Percentiles rank a stretch among this genome's conserved stretches.
Evolutionary conservation across 352 stramenopile species (phyloP).

Genomic region (Plasmopara viticola): DNA sequence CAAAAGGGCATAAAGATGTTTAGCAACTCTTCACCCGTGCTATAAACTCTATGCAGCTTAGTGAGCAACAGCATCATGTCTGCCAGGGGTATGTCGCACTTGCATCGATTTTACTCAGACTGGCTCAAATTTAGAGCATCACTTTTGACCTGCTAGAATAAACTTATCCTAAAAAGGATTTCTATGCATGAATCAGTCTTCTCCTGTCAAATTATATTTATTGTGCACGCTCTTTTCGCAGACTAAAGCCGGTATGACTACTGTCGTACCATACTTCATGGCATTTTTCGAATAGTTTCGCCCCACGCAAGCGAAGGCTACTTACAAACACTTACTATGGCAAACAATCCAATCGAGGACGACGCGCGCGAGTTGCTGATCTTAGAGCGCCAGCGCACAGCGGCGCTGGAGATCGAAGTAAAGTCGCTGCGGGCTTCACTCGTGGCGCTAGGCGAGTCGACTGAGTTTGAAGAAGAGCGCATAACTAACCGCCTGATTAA

Average conservation of each 20-base stretch:
- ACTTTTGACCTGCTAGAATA: neutral
- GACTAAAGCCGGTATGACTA: constrained; percentile 3
- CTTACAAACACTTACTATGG: neutral
- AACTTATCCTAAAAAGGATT: neutral
- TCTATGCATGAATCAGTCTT: neutral
- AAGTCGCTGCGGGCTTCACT: constrained; percentile 61
- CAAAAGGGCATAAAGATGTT: too few species aligned
- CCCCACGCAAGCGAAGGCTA: constrained; percentile 4
- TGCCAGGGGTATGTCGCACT: too few species aligned
- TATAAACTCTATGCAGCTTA: too few species aligned
- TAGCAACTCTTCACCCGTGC: too few species aligned
- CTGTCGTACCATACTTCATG: constrained; percentile 14
- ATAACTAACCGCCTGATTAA: constrained; percentile 83
- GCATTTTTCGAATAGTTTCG: constrained; percentile 21
- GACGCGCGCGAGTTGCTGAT: constrained; percentile 56
- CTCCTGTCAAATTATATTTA: neutral
- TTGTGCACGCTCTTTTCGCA: neutral
- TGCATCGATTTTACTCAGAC: too few species aligned
- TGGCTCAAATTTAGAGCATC: too few species aligned
- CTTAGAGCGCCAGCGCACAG: constrained; percentile 68
- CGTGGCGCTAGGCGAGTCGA: constrained; percentile 76
- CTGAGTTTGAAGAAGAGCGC: constrained; percentile 78
- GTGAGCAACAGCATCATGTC: too few species aligned
- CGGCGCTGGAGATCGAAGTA: constrained; percentile 59
- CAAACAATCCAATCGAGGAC: constrained; percentile 6